These are phyloP conservation scores for Cajanus cajan DNA, from an alignment of 306 rosid species.

Conservation along the genomic window DNA sequence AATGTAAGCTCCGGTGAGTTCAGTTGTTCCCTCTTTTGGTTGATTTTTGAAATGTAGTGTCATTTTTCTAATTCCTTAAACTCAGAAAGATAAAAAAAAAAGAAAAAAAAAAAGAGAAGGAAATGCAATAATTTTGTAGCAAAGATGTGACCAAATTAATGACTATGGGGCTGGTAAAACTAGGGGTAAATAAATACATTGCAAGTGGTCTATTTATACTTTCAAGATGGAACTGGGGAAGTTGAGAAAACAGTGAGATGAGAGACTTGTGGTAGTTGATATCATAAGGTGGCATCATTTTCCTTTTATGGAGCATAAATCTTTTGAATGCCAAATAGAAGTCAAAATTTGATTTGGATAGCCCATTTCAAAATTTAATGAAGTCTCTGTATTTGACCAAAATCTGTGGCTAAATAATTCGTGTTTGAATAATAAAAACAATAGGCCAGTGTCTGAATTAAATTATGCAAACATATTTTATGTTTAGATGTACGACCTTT, in stretches of 20 bases:
- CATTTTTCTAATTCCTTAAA: not conserved
- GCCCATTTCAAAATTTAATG: not conserved
- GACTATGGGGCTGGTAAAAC: too few relatives aligned
- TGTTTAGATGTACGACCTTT: conserved; percentile 32
- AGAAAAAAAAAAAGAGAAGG: too few relatives aligned
- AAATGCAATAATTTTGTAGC: not conserved
- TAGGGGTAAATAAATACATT: too few relatives aligned
- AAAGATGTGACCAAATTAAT: too few relatives aligned
- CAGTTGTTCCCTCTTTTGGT: not conserved
- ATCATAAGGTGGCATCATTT: too few relatives aligned
- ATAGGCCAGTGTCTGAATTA: conserved; percentile 10
- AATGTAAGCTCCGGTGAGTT: conserved; percentile 74
- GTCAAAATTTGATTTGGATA: conserved; percentile 36
- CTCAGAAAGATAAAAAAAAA: not conserved
- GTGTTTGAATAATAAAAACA: conserved; percentile 20
- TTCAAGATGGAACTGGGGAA: too few relatives aligned
- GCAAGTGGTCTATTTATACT: too few relatives aligned
- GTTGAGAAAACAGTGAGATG: too few relatives aligned
- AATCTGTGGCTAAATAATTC: conserved; percentile 20
- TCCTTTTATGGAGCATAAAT: not conserved
- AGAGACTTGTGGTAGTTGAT: too few relatives aligned
- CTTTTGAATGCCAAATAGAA: conserved; percentile 4
- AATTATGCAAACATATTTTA: conserved; percentile 8
- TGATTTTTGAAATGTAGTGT: not conserved
- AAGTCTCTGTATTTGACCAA: conserved; percentile 28